Base-by-base conservation (phyloP, 768 basidiomycete genomes). In the Harrya chromipes region DNA sequence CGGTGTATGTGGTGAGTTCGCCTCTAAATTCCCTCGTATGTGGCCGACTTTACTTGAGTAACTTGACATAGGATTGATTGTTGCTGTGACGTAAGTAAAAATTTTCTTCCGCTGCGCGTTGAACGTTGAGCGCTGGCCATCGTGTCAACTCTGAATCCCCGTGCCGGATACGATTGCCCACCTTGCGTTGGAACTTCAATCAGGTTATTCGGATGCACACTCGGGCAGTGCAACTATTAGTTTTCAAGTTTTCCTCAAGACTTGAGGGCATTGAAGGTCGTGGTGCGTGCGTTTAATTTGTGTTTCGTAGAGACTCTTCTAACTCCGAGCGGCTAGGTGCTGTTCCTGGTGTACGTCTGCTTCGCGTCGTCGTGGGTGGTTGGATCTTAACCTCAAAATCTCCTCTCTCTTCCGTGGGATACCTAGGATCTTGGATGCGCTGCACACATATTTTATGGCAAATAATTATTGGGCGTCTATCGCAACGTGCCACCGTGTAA, bases 131-230 rank as follows among this genome's bases (percentile, higher is more conserved):
- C 4, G 26, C 10, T 9, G 26, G 26, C 8, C 6, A 8, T 27
- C 26, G 10, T 27, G 26, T 27, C 26, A 27, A 27, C 26, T 27
- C 26, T 9, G 26, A 27, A 9, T 27, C 26, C 8, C 26, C 26
- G 26, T 27, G 26, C 10, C 8, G 26, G 8, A 27, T 27, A 27
- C 26, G 10, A 27, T 27, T 27, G 10, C 8, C 8, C 26, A 27
- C 26, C 4, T 27, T 27, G 26, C 26, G 4, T 16, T 42, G 26
- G 26, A 26, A 26, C 26, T 8, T 26, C 26, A 26, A 8, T 26
- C 26, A 57, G 55, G 45, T 33, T 57, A 12, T 52, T 41, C 13
- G 55, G 55, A 5, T 57, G 55, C 21, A 57, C 45, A 17, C 9
- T 57, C 0, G 55, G 55, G 2, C 55, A 52, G 27, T 43, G 37